Base-by-base conservation (phyloP, 169 alveolate species). In the Babesia sp. region DNA sequence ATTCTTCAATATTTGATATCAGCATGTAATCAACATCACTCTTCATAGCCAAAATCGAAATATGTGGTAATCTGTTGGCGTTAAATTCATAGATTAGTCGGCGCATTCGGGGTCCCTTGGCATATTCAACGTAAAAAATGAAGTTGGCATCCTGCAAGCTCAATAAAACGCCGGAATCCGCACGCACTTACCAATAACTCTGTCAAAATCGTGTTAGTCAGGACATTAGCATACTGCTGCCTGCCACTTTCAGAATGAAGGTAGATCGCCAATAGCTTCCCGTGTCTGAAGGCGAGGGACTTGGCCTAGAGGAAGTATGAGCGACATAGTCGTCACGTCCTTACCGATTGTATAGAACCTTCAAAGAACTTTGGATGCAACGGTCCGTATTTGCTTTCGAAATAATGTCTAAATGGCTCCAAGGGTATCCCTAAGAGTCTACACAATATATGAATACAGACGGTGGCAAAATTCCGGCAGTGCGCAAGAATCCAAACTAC, bases 361-460 rank as follows among this genome's bases (percentile, higher is more conserved):
- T 45, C 60, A 60, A 63, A 79, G 64, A 79, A 66, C 31, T 79
- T 68, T 3, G 87, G 87, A 69, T 79, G 87, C 16, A 54, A 0
- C 18, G 58, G 20, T 28, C 87, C 87, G 24, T 79, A 44, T 31
- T 28, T 48, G 7, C 67, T 45, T 63, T 76, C 85, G 29, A 61
- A 76, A 1, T 55, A 24, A 44, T 57, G 45, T 8, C 22, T 11
- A 46, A 76, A 50, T 24, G 63, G 26, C 12, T 50, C 4, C 39
- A 71, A 51, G 3, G 77, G 31, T 3, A 48, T 3, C n/a, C 71
- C 63, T 18, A 76, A 2, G 41, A 61, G 36, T 22, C 11, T 61
- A 7, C 41, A 11, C 3, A 61, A 1, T 44, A n/a, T 42, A 39
- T 54, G 31, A 41, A n/a, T 8, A 44, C 48, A 61, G 11, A 44